These are phyloP conservation scores for Schoenoplectus triqueter DNA, from an alignment of 202 grass and related monocot species.

Conservation along the genomic window DNA sequence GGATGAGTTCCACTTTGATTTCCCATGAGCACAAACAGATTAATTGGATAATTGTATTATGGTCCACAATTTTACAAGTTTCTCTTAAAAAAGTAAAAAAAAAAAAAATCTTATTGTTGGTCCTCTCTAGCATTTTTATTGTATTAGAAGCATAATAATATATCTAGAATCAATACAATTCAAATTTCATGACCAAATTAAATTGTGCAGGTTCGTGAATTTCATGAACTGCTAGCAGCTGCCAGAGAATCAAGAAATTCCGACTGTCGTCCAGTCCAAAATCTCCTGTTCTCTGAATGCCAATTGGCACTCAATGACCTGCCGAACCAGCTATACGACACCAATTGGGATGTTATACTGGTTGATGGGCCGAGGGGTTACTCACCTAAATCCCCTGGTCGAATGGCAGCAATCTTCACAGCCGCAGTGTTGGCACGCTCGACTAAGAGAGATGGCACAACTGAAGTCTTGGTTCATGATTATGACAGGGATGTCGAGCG, in stretches of 20 bases:
- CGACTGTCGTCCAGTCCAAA: slow-evolving; percentile 86
- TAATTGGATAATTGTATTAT: slow-evolving; percentile 12
- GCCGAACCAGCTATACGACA: slow-evolving; percentile 86
- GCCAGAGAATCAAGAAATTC: slow-evolving; percentile 46
- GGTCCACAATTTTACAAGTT: background rate
- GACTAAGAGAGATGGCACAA: slow-evolving; percentile 40
- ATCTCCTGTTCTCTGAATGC: slow-evolving; percentile 94
- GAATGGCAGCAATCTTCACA: slow-evolving; percentile 89
- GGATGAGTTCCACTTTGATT: background rate
- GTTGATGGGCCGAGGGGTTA: slow-evolving; percentile 87
- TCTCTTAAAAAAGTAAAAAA: background rate
- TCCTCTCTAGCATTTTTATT: background rate
- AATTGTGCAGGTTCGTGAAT: slow-evolving; percentile 58
- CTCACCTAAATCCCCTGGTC: slow-evolving; percentile 58
- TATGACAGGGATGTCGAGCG: slow-evolving; percentile 84
- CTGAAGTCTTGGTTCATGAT: slow-evolving; percentile 91
- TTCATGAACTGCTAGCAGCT: slow-evolving; percentile 63
- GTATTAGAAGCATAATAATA: background rate
- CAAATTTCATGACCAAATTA: background rate
- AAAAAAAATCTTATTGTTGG: background rate
- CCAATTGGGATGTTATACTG: slow-evolving; percentile 90
- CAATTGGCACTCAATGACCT: slow-evolving; percentile 90
- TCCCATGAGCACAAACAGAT: background rate
- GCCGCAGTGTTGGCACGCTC: slow-evolving; percentile 76
- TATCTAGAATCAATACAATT: background rate